These are phyloP conservation scores for Straminergon stramineum DNA, from an alignment of 225 moss, liverwort and hornwort genomes.

Conservation along the genomic window DNA sequence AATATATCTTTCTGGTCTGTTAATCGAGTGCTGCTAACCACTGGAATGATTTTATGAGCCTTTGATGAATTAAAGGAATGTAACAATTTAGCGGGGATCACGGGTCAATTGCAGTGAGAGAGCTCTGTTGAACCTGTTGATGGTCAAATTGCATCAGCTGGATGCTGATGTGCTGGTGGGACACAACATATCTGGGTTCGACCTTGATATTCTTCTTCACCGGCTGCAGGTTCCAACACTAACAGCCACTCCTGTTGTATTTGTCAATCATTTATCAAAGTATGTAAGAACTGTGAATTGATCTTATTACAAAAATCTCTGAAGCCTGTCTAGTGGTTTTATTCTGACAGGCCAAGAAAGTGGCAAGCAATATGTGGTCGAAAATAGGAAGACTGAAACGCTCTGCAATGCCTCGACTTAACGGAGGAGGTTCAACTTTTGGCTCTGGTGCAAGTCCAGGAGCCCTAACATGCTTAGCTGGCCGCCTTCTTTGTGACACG, in stretches of 20 bases:
- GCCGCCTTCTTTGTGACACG: constrained; percentile 97
- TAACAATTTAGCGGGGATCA: constrained; percentile 3
- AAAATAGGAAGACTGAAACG: constrained; percentile 90
- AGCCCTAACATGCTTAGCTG: constrained; percentile 83
- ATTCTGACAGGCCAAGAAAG: constrained; percentile 75
- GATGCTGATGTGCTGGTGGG: constrained; percentile 97
- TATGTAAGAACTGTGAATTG: neutral
- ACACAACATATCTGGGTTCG: constrained; percentile 97
- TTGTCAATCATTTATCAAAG: neutral
- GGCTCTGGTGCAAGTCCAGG: constrained; percentile 97
- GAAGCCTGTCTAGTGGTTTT: neutral
- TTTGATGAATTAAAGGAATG: neutral
- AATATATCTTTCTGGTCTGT: neutral
- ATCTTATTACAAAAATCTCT: neutral
- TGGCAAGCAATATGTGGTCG: constrained; percentile 87
- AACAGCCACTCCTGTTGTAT: neutral
- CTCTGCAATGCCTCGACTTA: constrained; percentile 82
- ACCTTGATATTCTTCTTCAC: constrained; percentile 95
- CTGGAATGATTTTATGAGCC: neutral
- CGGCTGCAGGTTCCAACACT: constrained; percentile 63
- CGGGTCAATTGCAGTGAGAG: constrained; percentile 67
- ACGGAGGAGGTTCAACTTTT: constrained; percentile 79
- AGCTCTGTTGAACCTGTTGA: constrained; percentile 82
- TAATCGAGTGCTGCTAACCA: neutral
- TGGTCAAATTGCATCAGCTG: constrained; percentile 92